These are phyloP conservation scores for Trifolium subterraneum DNA, from an alignment of 306 rosid genomes.

Conservation along the genomic window DNA sequence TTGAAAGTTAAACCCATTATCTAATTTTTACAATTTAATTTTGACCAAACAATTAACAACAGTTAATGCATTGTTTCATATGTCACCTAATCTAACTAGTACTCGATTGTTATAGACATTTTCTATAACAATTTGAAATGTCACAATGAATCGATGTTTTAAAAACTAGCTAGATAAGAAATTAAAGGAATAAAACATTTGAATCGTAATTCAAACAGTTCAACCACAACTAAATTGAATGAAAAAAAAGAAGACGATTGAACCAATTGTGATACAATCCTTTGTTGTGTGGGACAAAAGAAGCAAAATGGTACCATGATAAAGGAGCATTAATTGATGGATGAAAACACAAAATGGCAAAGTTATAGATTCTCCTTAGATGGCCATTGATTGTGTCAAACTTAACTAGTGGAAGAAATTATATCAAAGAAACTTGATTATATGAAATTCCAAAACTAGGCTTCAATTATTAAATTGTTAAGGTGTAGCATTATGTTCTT, in stretches of 20 bases:
- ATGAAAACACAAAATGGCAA: not conserved
- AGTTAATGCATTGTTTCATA: no score
- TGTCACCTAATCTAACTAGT: slow-evolving; percentile 42
- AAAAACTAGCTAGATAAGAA: no score
- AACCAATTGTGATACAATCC: no score
- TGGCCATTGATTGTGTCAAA: slow-evolving; percentile 29
- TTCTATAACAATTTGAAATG: not conserved
- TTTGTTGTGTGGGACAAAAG: not conserved
- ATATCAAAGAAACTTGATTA: slow-evolving; percentile 22
- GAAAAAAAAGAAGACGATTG: no score
- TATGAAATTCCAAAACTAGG: slow-evolving; percentile 47
- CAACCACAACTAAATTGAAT: not conserved
- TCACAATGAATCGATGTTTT: no score
- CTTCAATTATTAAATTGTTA: slow-evolving; percentile 38
- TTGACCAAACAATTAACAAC: no score
- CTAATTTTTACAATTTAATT: no score
- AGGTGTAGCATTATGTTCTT: slow-evolving; percentile 29
- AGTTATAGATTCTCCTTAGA: not conserved
- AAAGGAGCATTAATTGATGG: not conserved
- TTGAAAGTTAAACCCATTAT: no score
- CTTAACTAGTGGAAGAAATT: slow-evolving; percentile 39
- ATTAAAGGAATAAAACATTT: no score
- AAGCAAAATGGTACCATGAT: not conserved
- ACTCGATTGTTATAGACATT: no score
- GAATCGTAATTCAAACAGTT: not conserved